A percentile compares a stretch with the other conserved stretches of the same genome.
These are phyloP conservation scores for Theileria orientalis DNA, from an alignment of 169 alveolate species.

Conservation along the genomic window DNA sequence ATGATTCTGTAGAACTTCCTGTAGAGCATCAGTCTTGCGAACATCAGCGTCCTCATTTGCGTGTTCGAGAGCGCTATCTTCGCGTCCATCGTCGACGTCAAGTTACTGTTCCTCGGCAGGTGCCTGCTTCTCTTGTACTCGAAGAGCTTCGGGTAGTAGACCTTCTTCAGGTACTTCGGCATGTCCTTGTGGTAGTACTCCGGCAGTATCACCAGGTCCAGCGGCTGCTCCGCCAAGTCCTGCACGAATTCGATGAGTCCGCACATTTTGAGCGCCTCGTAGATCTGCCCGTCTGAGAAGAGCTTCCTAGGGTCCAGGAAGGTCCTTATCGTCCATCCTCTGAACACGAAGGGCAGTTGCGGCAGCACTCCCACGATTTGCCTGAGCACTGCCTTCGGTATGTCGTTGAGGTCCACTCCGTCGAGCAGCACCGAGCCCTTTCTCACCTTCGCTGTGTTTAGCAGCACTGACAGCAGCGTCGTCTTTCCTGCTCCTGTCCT, in stretches of 20 bases:
- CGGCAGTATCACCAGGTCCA: constrained; percentile 37
- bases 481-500: constrained; percentile 67
- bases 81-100: constrained; percentile 1
- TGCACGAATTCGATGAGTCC: constrained; percentile 43
- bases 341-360: constrained; percentile 53
- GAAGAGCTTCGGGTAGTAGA: constrained; percentile 3
- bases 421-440: constrained; percentile 60
- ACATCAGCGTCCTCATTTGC: constrained; percentile 71
- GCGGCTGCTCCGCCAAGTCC: constrained; percentile 6
- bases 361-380: constrained; percentile 57
- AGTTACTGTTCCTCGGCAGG: not conserved
- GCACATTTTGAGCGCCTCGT: constrained; percentile 40
- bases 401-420: constrained; percentile 46
- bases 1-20: constrained; percentile 71
- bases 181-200: constrained; percentile 14
- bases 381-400: constrained; percentile 33
- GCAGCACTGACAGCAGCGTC: constrained; percentile 39
- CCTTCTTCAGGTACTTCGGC: constrained; percentile 16
- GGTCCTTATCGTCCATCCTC: constrained; percentile 62
- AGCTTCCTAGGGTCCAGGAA: constrained; percentile 63
- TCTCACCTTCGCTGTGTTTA: constrained; percentile 12
- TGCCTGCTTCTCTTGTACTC: not conserved
- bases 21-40: constrained; percentile 72
- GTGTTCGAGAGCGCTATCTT: constrained; percentile 26
- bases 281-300: constrained; percentile 38